Conservation (phyloP, 257 asterid species). For the Coffea canephora region DNA sequence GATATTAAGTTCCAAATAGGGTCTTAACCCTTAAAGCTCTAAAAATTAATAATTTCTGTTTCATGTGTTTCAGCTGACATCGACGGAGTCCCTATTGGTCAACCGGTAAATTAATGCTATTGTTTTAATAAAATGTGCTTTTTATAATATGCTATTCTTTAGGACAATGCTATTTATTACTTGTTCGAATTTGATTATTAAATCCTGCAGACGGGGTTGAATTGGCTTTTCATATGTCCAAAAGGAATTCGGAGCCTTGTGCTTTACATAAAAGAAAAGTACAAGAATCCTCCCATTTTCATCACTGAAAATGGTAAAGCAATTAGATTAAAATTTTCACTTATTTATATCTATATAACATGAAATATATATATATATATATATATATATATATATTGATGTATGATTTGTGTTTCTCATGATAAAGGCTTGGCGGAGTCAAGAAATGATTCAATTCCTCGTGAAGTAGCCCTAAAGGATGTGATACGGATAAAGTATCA, state of each 20-base stretch:
- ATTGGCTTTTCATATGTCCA: constrained; percentile 34
- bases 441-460: constrained; percentile 19
- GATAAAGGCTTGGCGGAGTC: constrained; percentile 26
- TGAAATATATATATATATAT: too few species aligned
- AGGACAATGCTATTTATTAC: neutral
- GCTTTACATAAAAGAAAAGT: constrained; percentile 28
- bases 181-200: neutral
- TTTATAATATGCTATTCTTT: neutral
- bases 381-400: too few species aligned
- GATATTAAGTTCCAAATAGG: neutral
- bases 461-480: constrained; percentile 26
- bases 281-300: constrained; percentile 29
- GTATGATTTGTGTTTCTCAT: neutral
- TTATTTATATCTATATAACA: neutral
- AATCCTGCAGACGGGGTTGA: constrained; percentile 19
- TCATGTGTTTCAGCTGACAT: constrained; percentile 20
- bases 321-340: neutral
- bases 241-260: constrained; percentile 28
- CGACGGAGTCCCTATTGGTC: constrained; percentile 21
- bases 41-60: neutral
- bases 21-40: neutral
- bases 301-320: constrained; percentile 32
- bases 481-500: constrained; percentile 20
- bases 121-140: neutral
- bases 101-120: constrained; percentile 10